Conservation (phyloP, 352 stramenopile species). For the Globisporangium orthogonon region DNA sequence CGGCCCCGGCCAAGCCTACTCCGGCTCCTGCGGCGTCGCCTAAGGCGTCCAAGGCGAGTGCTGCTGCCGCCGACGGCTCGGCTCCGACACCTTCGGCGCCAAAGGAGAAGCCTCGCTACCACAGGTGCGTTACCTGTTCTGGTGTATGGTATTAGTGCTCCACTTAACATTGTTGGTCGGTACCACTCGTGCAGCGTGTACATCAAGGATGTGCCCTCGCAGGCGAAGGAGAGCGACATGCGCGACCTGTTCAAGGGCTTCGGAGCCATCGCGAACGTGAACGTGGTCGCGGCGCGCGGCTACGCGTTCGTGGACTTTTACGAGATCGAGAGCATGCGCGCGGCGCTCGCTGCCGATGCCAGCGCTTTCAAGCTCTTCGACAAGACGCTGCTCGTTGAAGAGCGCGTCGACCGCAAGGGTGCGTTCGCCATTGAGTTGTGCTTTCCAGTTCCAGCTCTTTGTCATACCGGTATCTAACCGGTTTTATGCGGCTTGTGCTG, state of each 20-base stretch:
- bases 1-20: conserved; percentile 16
- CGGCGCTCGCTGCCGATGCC: conserved; percentile 44
- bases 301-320: conserved; percentile 85
- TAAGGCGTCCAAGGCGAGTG: conserved; percentile 10
- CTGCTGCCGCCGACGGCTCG: not conserved
- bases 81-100: conserved; percentile 19
- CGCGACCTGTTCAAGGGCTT: conserved; percentile 78
- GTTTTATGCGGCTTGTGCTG: no score
- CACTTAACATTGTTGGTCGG: not conserved
- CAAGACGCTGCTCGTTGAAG: conserved; percentile 69
- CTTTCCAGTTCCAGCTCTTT: no score
- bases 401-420: conserved; percentile 74
- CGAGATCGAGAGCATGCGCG: conserved; percentile 72
- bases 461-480: no score
- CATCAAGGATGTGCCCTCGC: conserved; percentile 66
- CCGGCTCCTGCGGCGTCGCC: conserved; percentile 10
- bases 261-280: conserved; percentile 69
- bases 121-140: conserved; percentile 17
- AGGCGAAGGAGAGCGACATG: conserved; percentile 70
- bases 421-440: not conserved
- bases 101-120: conserved; percentile 52
- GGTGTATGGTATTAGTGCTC: not conserved
- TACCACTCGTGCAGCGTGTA: conserved; percentile 40
- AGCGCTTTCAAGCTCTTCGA: conserved; percentile 68
- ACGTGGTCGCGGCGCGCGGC: conserved; percentile 41